Conservation (phyloP, 1,284 basidiomycete species). For the Apiotrichum laibachii region DNA sequence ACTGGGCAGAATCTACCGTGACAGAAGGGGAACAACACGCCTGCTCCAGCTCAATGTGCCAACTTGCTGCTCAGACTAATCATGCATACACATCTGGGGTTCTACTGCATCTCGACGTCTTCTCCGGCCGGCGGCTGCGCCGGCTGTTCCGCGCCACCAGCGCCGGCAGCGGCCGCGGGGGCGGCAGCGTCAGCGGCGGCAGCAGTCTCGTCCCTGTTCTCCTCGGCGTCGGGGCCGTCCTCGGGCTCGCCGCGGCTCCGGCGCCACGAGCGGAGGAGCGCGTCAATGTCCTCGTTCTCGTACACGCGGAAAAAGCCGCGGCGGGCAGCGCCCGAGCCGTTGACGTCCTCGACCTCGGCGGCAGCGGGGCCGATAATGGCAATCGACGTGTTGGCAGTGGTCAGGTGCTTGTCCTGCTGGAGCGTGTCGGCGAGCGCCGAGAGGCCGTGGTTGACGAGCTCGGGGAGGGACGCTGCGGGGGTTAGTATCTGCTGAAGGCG, state of each 20-base stretch:
- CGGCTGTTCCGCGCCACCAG: neutral
- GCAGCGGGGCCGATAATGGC: conserved; percentile 72
- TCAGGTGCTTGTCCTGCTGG: conserved; percentile 95
- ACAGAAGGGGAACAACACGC: too few species aligned
- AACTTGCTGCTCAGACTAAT: neutral
- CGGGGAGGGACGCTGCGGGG: conserved; percentile 68
- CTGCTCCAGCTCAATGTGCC: too few species aligned
- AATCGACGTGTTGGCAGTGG: conserved; percentile 84
- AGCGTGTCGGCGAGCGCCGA: conserved; percentile 90
- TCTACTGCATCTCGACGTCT: conserved; percentile 16
- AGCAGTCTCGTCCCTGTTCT: conserved; percentile 15
- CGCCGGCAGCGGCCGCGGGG: neutral
- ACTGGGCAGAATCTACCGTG: too few species aligned
- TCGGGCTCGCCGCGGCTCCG: conserved; percentile 48
- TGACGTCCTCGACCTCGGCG: conserved; percentile 29
- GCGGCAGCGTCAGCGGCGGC: neutral
- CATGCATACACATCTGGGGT: conserved; percentile 6
- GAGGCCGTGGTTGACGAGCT: conserved; percentile 84
- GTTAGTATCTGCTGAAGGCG: conserved; percentile 1
- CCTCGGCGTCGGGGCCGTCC: conserved; percentile 40
- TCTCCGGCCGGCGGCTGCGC: conserved; percentile 5
- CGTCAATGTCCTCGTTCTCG: conserved; percentile 61
- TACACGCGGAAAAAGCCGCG: conserved; percentile 46
- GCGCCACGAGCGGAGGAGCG: conserved; percentile 62
- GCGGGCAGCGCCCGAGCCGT: conserved; percentile 33